Conservation (phyloP, 176 grass and related monocot species). For the sorghum (Sorghum bicolor) region DNA sequence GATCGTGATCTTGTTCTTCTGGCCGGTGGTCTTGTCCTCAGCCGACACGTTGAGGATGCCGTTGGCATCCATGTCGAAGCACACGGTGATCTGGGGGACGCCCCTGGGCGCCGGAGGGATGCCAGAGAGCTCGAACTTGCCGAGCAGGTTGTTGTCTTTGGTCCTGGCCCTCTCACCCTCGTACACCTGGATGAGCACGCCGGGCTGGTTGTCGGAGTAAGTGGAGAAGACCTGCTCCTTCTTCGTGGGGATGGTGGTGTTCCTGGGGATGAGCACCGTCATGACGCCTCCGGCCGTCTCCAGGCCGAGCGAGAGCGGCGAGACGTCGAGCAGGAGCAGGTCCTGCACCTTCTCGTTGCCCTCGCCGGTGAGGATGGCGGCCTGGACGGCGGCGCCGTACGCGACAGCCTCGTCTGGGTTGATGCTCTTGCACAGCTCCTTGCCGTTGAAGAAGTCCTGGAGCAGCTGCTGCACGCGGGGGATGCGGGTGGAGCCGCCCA, state of each 20-base stretch:
- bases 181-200: constrained; percentile 76
- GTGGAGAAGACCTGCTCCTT: constrained; percentile 87
- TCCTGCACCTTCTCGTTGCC: constrained; percentile 91
- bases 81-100: constrained; percentile 66
- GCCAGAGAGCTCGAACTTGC: constrained; percentile 67
- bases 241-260: constrained; percentile 88
- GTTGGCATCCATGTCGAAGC: constrained; percentile 72
- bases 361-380: constrained; percentile 82
- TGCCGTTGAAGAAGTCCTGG: constrained; percentile 96
- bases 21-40: constrained; percentile 66
- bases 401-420: constrained; percentile 99
- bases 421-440: constrained; percentile 98
- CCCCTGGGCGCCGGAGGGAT: constrained; percentile 48
- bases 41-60: constrained; percentile 63
- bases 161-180: constrained; percentile 68
- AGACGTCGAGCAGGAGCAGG: constrained; percentile 73
- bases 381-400: constrained; percentile 85
- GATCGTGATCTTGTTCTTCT: constrained; percentile 74
- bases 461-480: constrained; percentile 86
- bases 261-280: constrained; percentile 51
- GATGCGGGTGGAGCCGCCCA: constrained; percentile 88
- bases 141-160: constrained; percentile 70
- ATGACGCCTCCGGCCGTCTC: not conserved
- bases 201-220: constrained; percentile 80
- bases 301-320: not conserved